Base-by-base conservation (phyloP, 2,329 filamentous ascomycete genomes). In the Dactylellina sp. region DNA sequence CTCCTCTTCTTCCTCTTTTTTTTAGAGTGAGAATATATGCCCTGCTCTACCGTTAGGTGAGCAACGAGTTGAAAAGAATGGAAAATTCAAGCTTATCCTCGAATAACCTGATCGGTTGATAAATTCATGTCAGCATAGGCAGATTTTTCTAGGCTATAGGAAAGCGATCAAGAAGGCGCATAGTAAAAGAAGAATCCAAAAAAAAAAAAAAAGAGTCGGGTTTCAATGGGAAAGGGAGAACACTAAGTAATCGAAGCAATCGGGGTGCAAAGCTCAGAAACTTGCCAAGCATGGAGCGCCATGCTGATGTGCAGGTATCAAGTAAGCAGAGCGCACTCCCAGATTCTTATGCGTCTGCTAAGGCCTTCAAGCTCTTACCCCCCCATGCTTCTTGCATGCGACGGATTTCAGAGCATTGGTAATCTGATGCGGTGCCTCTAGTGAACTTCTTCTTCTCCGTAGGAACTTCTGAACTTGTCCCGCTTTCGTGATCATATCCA, bases 221-320 rank as follows among this genome's bases (percentile, higher is more conserved):
- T 32, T 32, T 32, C 28, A 32, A 32, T 32, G 28, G 28, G 28
- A 32, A 32, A 32, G 28, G 28, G 9, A 18, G n/a, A 20, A 18
- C 3, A 20, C 9, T 46, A 46, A 46, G 9, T 46, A 46, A 46
- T 46, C 42, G n/a, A 16, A 22, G n/a, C 16, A 46, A 5, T 46
- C 42, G 28, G 28, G 42, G 20, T 4, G 42, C 42, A 18, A 12
- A n/a, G 42, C 42, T 22, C 42, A 32, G n/a, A 5, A 46, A 46
- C 18, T 24, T 4, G 42, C 42, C 42, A 46, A 46, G 42, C 9
- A 20, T 22, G n/a, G 7, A 20, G 16, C 20, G 9, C 42, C 20
- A 20, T 46, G 42, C 42, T 18, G n/a, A 46, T 46, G 42, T 16
- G 42, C 18, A 46, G n/a, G 42, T 22, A 20, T 20, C 12, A 50